Conservation (phyloP, 306 rosid species). For the Arachis hypogaea region DNA sequence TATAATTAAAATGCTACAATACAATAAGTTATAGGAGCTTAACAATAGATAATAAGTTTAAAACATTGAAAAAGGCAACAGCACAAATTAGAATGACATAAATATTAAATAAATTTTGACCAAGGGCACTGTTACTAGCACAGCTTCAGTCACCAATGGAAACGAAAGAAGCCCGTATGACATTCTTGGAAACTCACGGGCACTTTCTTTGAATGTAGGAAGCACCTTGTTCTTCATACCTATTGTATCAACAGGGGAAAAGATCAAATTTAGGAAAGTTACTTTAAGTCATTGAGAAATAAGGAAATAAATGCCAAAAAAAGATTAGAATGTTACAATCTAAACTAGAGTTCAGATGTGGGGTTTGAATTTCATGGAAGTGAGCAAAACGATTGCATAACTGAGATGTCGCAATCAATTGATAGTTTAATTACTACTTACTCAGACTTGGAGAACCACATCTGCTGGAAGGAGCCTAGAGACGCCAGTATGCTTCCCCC, state of each 20-base stretch:
- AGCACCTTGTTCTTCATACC: slow-evolving; percentile 93
- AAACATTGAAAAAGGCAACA: not conserved
- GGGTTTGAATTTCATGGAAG: not conserved
- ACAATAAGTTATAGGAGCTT: not conserved
- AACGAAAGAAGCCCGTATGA: slow-evolving; percentile 36
- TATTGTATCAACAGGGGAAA: slow-evolving; percentile 25
- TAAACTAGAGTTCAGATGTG: not conserved
- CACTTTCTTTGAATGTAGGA: slow-evolving; percentile 79
- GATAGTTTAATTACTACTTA: slow-evolving; percentile 40
- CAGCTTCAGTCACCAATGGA: not conserved
- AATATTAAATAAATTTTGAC: not conserved
- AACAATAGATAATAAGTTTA: slow-evolving; percentile 11
- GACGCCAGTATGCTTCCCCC: slow-evolving; percentile 99
- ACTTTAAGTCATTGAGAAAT: not conserved
- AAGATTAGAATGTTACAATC: not conserved
- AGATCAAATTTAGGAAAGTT: not conserved
- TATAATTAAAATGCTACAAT: not conserved
- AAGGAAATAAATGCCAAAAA: not conserved
- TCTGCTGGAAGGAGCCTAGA: slow-evolving; percentile 94
- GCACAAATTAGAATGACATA: not conserved
- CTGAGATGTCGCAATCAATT: not conserved
- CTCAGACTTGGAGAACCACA: slow-evolving; percentile 88
- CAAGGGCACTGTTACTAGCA: not conserved
- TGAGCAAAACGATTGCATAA: not conserved
- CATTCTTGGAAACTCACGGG: slow-evolving; percentile 46